Evolutionary conservation across 129 eudicot species (phyloP).

Genomic region (Tanacetum coccineum): DNA sequence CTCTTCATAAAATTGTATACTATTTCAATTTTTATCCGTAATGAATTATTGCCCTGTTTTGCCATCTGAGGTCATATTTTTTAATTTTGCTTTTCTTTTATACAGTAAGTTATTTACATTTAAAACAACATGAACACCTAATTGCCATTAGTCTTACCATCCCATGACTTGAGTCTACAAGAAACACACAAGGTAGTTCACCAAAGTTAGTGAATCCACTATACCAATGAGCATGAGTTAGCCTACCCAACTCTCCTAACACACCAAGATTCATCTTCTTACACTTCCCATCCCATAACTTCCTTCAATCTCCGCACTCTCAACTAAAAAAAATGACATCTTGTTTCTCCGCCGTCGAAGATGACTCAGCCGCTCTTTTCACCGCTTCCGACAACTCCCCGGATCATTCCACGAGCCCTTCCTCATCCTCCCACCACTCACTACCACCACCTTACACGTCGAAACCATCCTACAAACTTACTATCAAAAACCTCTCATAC

Average conservation of each 20-base stretch:
- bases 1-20: no score
- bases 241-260: constrained; percentile 31
- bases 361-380: constrained; percentile 70
- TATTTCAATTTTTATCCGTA: no score
- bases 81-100: neutral
- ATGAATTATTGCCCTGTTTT: no score
- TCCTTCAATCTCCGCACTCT: neutral
- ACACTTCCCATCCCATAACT: constrained; percentile 19
- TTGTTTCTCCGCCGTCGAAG: constrained; percentile 53
- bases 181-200: constrained; percentile 30
- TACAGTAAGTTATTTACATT: no score
- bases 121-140: neutral
- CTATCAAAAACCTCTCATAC: constrained; percentile 68
- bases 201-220: constrained; percentile 31
- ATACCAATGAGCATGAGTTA: constrained; percentile 28
- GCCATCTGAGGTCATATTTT: neutral
- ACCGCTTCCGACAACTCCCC: constrained; percentile 54
- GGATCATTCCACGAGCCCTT: constrained; percentile 54
- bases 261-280: constrained; percentile 14
- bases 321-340: constrained; percentile 44
- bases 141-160: constrained; percentile 21
- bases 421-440: constrained; percentile 67
- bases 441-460: constrained; percentile 33
- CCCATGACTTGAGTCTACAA: constrained; percentile 30
- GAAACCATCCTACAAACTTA: constrained; percentile 45